phyloP scores from a whole-genome alignment of 2,329 filamentous ascomycete genomes.

The Pestalotiopsis sp. region DNA sequence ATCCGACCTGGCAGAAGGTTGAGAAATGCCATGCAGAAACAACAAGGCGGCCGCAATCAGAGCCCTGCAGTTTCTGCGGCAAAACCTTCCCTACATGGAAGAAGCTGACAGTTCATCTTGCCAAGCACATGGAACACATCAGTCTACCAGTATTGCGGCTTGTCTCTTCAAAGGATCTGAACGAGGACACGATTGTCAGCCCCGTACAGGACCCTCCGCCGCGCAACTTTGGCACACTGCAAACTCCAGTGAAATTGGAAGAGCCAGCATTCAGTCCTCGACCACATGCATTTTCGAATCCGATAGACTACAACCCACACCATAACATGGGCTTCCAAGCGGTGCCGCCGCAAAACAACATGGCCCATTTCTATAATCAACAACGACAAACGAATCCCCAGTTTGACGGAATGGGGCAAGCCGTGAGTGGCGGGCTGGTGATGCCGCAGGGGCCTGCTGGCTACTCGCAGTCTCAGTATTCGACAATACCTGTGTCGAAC shows the following conservation, averaged over 20 bases:
- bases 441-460: conserved; percentile 20
- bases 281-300: conserved; percentile 19
- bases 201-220: conserved; percentile 62
- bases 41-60: conserved; percentile 64
- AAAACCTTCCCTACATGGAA: conserved; percentile 85
- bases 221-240: conserved; percentile 36
- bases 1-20: conserved; percentile 76
- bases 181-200: conserved; percentile 67
- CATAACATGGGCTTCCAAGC: conserved; percentile 22
- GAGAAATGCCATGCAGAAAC: conserved; percentile 78
- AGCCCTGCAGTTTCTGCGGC: conserved; percentile 86
- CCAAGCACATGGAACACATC: conserved; percentile 93
- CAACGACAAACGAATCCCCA: neutral
- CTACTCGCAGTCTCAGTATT: conserved; percentile 30
- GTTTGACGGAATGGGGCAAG: conserved; percentile 16
- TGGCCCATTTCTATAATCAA: conserved; percentile 21
- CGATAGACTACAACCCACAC: conserved; percentile 23
- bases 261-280: conserved; percentile 24
- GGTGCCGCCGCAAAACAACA: neutral
- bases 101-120: conserved; percentile 89
- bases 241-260: conserved; percentile 35
- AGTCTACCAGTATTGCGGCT: conserved; percentile 76
- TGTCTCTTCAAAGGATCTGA: conserved; percentile 54
- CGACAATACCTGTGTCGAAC: conserved; percentile 33
- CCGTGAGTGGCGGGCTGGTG: conserved; percentile 22